Conservation (phyloP, 2,329 filamentous ascomycete species). For the Sporothrix sp. region DNA sequence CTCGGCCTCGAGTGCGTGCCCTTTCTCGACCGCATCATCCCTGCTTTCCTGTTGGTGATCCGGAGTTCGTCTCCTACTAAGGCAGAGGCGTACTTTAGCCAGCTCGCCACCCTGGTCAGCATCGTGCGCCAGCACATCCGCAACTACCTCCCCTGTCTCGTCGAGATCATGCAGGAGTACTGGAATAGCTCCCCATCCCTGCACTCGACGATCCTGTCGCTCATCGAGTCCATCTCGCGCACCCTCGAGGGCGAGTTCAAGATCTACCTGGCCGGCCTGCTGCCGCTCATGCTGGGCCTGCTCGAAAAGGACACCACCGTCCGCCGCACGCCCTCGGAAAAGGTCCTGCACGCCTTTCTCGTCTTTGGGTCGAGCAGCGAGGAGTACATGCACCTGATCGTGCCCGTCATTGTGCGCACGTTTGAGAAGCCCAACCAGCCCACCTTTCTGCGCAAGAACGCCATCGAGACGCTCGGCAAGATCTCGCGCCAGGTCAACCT, state of each 20-base stretch:
- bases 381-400: constrained; percentile 98
- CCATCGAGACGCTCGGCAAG: constrained; percentile 90
- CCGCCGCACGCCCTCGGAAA: constrained; percentile 74
- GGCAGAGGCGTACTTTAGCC: constrained; percentile 94
- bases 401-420: constrained; percentile 86
- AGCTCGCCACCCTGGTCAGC: constrained; percentile 82
- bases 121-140: constrained; percentile 96
- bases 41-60: constrained; percentile 86
- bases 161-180: constrained; percentile 78
- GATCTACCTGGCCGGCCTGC: constrained; percentile 77
- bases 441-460: constrained; percentile 67
- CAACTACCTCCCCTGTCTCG: constrained; percentile 77
- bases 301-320: constrained; percentile 74
- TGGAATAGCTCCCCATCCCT: constrained; percentile 75
- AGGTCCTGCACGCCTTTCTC: constrained; percentile 86
- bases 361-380: constrained; percentile 93
- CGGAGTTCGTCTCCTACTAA: constrained; percentile 66
- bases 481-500: constrained; percentile 94
- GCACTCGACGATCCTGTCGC: constrained; percentile 80
- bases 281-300: constrained; percentile 89
- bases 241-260: constrained; percentile 98
- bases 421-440: constrained; percentile 86
- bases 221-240: constrained; percentile 88
- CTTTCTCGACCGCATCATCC: constrained; percentile 88
- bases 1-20: constrained; percentile 92